These are phyloP conservation scores for Salix dunnii DNA, from an alignment of 345 rosid genomes.

Conservation along the genomic window DNA sequence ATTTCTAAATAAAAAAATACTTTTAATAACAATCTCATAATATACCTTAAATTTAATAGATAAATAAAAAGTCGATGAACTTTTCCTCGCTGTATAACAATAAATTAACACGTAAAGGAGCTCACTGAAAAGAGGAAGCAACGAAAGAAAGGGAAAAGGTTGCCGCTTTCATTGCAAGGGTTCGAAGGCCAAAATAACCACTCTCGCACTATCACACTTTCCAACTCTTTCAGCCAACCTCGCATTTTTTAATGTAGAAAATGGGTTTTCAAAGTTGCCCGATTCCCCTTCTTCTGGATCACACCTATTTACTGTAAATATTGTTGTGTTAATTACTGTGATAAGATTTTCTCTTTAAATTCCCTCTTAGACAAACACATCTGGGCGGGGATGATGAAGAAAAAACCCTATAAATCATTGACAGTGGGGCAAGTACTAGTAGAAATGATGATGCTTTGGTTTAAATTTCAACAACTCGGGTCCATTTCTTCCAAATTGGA, in stretches of 20 bases:
- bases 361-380: neutral
- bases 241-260: neutral
- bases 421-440: neutral
- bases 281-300: neutral
- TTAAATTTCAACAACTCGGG: neutral
- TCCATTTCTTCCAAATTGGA: slow-evolving; percentile 11
- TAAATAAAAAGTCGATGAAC: slow-evolving; percentile 2
- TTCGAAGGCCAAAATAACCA: neutral
- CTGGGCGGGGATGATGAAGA: neutral
- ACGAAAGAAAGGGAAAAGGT: neutral
- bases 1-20: too few relatives aligned
- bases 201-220: neutral
- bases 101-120: neutral
- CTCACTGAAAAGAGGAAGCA: neutral
- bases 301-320: neutral
- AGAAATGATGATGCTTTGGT: neutral
- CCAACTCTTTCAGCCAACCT: slow-evolving; percentile 13
- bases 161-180: slow-evolving; percentile 22
- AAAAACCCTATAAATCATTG: neutral
- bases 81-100: slow-evolving; percentile 7
- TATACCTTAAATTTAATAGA: too few relatives aligned
- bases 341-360: neutral
- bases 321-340: too few relatives aligned
- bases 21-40: too few relatives aligned
- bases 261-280: neutral